phyloP scores from a whole-genome alignment of 768 basidiomycete species.

The Thelephora ganbajun region DNA sequence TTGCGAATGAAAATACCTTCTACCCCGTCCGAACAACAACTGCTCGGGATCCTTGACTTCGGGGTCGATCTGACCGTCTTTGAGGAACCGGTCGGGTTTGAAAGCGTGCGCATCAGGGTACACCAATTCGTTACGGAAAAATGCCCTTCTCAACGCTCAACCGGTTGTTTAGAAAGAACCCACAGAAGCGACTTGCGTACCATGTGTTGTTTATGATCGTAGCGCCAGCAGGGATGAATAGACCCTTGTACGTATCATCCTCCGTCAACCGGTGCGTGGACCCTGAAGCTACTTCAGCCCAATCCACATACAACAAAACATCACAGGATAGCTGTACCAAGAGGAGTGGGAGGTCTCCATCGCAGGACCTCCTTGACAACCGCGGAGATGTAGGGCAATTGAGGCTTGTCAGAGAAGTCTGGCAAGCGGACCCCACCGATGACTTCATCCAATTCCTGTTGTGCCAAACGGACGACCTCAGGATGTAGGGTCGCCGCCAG shows the following conservation, averaged over 20 bases:
- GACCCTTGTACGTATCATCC: constrained; percentile 47
- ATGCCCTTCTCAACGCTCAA: constrained; percentile 1
- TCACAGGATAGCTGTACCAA: constrained; percentile 4
- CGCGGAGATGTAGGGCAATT: constrained; percentile 14
- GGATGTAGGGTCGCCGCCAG: constrained; percentile 11
- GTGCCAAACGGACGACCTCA: constrained; percentile 12
- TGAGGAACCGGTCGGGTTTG: constrained; percentile 4
- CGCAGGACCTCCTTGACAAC: constrained; percentile 13
- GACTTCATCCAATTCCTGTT: constrained; percentile 12
- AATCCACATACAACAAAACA: not conserved
- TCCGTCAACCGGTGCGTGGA: constrained; percentile 53
- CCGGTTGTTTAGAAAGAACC: not conserved
- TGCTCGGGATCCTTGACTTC: constrained; percentile 1
- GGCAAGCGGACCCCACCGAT: constrained; percentile 11
- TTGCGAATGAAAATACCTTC: constrained; percentile 2
- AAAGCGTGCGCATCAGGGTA: constrained; percentile 3
- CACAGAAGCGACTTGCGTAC: constrained; percentile 2
- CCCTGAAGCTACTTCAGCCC: constrained; percentile 18
- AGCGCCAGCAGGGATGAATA: constrained; percentile 49
- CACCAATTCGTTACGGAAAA: constrained; percentile 1
- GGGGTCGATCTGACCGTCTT: constrained; percentile 3
- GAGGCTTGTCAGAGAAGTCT: constrained; percentile 5
- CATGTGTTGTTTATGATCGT: constrained; percentile 24
- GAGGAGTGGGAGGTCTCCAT: constrained; percentile 11
- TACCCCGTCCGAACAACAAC: constrained; percentile 5